phyloP scores from a whole-genome alignment of 2,329 filamentous ascomycete species.

The Fusarium sp. region DNA sequence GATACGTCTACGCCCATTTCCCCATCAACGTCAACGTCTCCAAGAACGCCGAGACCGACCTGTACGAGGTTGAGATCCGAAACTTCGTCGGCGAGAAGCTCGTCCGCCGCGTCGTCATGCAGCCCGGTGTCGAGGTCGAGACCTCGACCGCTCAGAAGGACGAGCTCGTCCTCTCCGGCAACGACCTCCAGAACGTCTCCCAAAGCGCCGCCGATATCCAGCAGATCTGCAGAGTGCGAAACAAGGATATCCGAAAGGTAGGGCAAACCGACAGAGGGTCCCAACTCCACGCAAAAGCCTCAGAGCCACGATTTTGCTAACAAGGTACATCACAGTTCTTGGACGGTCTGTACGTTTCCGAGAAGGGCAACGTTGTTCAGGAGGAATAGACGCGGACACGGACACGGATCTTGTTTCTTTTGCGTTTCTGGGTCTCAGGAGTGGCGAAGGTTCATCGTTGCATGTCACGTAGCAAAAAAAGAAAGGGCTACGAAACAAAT shows the following conservation, averaged over 20 bases:
- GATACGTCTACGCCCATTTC: constrained; percentile 99
- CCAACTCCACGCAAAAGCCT: not conserved
- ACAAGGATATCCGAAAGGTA: constrained; percentile 99
- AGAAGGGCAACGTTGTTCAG: constrained; percentile 94
- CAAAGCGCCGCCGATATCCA: constrained; percentile 99
- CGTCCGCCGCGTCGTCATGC: constrained; percentile 91
- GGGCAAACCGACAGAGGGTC: constrained; percentile 36
- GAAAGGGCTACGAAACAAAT: constrained; percentile 57
- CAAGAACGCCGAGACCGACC: constrained; percentile 91
- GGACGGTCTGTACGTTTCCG: constrained; percentile 99
- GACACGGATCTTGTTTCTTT: constrained; percentile 62
- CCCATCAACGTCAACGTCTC: constrained; percentile 99
- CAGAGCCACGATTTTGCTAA: constrained; percentile 32
- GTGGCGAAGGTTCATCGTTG: constrained; percentile 72
- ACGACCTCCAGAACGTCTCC: constrained; percentile 97
- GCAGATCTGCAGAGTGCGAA: constrained; percentile 98
- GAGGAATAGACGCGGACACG: constrained; percentile 69
- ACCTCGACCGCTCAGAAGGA: constrained; percentile 95
- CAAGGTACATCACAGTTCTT: constrained; percentile 77
- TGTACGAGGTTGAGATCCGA: constrained; percentile 95
- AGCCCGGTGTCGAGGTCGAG: constrained; percentile 89
- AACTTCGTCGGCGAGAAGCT: constrained; percentile 99
- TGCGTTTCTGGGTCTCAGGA: constrained; percentile 73
- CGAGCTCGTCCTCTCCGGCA: constrained; percentile 92
- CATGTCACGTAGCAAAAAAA: constrained; percentile 69